A percentile compares a stretch with the other conserved stretches of the same genome.
Evolutionary conservation across 202 grass and related monocot species (phyloP).

Genomic region (Zizania palustris): DNA sequence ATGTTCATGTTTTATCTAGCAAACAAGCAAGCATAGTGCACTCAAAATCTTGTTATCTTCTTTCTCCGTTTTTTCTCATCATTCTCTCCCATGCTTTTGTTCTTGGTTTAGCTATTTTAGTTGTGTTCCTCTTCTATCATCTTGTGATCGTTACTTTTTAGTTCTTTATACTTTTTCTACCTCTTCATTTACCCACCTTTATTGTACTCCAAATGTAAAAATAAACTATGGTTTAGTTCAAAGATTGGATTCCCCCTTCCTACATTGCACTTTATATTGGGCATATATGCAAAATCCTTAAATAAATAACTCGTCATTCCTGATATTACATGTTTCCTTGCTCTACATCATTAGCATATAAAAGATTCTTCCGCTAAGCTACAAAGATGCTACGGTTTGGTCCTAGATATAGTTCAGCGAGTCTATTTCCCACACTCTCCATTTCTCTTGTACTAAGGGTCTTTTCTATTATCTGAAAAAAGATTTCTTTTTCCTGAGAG

Average conservation of each 20-base stretch:
- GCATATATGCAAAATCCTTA: conserved; percentile 30
- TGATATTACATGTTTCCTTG: conserved; percentile 46
- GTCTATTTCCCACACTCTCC: neutral
- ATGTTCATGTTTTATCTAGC: conserved; percentile 23
- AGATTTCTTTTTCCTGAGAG: neutral
- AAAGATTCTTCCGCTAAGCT: conserved; percentile 51
- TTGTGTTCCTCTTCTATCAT: neutral
- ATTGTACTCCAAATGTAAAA: neutral
- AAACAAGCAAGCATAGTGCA: conserved; percentile 6
- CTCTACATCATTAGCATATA: conserved; percentile 50
- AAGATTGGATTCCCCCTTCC: neutral
- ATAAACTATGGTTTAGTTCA: conserved; percentile 13
- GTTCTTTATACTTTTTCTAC: neutral
- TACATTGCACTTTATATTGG: neutral
- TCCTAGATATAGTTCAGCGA: conserved; percentile 34
- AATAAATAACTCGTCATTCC: conserved; percentile 42
- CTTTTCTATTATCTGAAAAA: neutral
- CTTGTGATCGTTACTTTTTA: conserved; percentile 26
- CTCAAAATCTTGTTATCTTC: neutral
- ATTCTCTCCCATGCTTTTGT: neutral
- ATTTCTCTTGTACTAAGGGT: conserved; percentile 18
- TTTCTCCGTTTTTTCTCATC: neutral
- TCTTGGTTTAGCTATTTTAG: conserved; percentile 16
- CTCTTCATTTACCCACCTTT: neutral
- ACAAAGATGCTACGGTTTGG: conserved; percentile 56